These are phyloP conservation scores for Tolypocladium nubicola DNA, from an alignment of 2,329 filamentous ascomycete genomes.

Conservation along the genomic window DNA sequence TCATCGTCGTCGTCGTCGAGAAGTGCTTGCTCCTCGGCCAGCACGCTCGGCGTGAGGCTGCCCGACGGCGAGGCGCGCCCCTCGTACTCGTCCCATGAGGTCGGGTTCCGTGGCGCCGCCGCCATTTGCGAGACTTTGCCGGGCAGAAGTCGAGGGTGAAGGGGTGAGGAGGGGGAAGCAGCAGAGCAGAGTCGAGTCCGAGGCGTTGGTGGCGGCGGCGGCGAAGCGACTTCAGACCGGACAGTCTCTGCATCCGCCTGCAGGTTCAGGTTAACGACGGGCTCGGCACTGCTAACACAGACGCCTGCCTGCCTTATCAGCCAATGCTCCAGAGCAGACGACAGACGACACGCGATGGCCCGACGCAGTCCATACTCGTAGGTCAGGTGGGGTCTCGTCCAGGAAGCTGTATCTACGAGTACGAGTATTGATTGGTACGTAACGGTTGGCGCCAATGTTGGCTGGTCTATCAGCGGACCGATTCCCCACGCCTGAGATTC, in stretches of 20 bases:
- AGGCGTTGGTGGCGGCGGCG: neutral
- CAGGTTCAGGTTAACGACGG: neutral
- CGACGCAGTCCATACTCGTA: neutral
- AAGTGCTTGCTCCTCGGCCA: conserved; percentile 34
- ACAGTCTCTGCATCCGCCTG: neutral
- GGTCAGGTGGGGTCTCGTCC: neutral
- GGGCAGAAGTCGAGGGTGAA: neutral
- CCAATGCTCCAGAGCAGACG: neutral
- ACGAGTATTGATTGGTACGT: no score
- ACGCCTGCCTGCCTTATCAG: neutral
- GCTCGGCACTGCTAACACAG: neutral
- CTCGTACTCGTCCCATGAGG: conserved; percentile 36
- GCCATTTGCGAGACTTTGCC: conserved; percentile 12
- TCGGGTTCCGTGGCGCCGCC: conserved; percentile 23
- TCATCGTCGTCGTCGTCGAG: conserved; percentile 28
- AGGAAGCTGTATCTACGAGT: neutral
- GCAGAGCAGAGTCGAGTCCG: neutral
- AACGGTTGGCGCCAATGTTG: neutral
- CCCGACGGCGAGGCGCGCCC: conserved; percentile 29
- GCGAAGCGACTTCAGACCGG: neutral
- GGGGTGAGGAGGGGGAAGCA: neutral
- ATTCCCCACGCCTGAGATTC: neutral
- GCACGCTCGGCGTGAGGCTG: conserved; percentile 30
- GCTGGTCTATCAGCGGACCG: neutral
- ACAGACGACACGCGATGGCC: neutral